phyloP scores from a whole-genome alignment of 2,329 filamentous ascomycete species.

The Sporothrix luriei region DNA sequence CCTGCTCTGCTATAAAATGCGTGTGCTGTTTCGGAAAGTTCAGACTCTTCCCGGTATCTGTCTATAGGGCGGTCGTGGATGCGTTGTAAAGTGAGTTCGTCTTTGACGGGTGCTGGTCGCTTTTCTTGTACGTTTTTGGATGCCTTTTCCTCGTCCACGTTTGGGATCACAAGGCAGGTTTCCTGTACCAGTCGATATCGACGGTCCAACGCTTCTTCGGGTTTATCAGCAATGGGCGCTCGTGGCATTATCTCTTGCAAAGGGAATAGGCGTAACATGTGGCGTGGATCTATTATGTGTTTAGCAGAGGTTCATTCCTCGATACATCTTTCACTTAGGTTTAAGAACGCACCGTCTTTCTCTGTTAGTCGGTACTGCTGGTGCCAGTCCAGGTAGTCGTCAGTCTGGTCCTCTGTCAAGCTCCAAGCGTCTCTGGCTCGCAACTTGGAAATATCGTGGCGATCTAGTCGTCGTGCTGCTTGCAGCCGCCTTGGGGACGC shows the following conservation, averaged over 20 bases:
- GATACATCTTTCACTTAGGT: not conserved
- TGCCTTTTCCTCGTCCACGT: not conserved
- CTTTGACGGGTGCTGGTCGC: not conserved
- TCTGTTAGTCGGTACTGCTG: slow-evolving; percentile 58
- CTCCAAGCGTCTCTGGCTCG: slow-evolving; percentile 41
- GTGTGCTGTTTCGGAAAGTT: slow-evolving; percentile 48
- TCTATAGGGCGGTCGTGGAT: slow-evolving; percentile 37
- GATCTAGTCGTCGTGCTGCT: slow-evolving; percentile 32
- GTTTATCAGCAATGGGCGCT: slow-evolving; percentile 32
- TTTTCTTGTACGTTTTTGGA: not conserved
- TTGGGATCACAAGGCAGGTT: slow-evolving; percentile 25
- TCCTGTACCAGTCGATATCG: slow-evolving; percentile 29
- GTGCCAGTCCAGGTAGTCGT: slow-evolving; percentile 80
- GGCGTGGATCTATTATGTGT: slow-evolving; percentile 22
- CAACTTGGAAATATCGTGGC: slow-evolving; percentile 39
- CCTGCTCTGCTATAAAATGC: slow-evolving; percentile 50
- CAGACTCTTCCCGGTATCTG: slow-evolving; percentile 45
- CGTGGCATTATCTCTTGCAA: slow-evolving; percentile 9
- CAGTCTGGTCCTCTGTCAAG: slow-evolving; percentile 63
- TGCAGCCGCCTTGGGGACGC: slow-evolving; percentile 36
- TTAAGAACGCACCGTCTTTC: slow-evolving; percentile 31
- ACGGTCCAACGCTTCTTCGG: slow-evolving; percentile 31
- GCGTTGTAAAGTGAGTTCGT: not conserved
- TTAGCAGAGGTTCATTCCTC: not conserved
- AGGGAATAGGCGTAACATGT: slow-evolving; percentile 33